These are phyloP conservation scores for Trichosporon inkin DNA, from an alignment of 1,284 basidiomycete genomes.

Conservation along the genomic window DNA sequence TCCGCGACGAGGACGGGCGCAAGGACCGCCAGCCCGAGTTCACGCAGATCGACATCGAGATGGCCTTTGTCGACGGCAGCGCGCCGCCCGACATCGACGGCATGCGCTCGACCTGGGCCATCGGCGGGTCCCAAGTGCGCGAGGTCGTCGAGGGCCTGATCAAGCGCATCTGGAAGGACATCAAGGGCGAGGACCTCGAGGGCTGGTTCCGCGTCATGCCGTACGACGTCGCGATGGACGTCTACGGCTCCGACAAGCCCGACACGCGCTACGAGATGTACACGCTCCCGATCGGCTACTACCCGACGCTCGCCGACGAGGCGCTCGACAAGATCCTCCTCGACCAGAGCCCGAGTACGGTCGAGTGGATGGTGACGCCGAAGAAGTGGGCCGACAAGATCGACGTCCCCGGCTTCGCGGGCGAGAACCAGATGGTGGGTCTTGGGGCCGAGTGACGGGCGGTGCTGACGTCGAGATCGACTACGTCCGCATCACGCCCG, in stretches of 20 bases:
- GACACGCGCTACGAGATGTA: slow-evolving; percentile 81
- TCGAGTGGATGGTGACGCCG: slow-evolving; percentile 49
- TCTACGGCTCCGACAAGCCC: slow-evolving; percentile 94
- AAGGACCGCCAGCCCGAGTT: slow-evolving; percentile 95
- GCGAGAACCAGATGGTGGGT: slow-evolving; percentile 39
- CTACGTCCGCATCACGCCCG: slow-evolving; percentile 42
- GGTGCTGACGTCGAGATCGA: slow-evolving; percentile 28
- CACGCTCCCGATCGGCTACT: slow-evolving; percentile 50
- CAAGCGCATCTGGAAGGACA: slow-evolving; percentile 65
- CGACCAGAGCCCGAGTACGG: slow-evolving; percentile 43
- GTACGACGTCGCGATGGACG: slow-evolving; percentile 77
- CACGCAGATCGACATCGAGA: slow-evolving; percentile 93
- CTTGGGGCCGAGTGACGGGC: no score
- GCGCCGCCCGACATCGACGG: slow-evolving; percentile 51
- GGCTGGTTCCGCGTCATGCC: slow-evolving; percentile 73
- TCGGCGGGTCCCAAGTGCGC: slow-evolving; percentile 76
- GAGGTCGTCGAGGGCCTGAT: slow-evolving; percentile 68
- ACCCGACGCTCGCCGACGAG: slow-evolving; percentile 45
- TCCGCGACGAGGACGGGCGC: slow-evolving; percentile 89
- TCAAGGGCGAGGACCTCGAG: slow-evolving; percentile 58
- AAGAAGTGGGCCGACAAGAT: slow-evolving; percentile 34
- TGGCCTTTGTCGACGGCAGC: slow-evolving; percentile 82
- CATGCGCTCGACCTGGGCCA: slow-evolving; percentile 61
- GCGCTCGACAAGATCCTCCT: slow-evolving; percentile 46
- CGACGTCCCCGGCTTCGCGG: slow-evolving; percentile 34